Evolutionary conservation across 78 protist species (phyloP), one percentile per base, ranked within the genome.

Genomic region (Blattamonas nauphoetae): DNA sequence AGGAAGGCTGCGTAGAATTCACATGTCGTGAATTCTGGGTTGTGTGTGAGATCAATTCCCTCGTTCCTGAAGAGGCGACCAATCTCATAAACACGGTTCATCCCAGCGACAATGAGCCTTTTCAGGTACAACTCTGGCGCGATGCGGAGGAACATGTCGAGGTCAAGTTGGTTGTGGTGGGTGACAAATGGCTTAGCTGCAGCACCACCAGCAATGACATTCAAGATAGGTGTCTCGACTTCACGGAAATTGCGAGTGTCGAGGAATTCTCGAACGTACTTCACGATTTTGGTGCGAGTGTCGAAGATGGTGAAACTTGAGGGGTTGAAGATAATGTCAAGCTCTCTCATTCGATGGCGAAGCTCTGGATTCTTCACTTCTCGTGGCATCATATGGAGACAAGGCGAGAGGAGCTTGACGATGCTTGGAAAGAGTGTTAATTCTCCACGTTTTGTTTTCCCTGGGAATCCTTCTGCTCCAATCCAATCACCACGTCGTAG

Each of bases 101-200:
- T 45, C 3, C 99, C 99, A 3, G 99, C 99, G 38, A 98, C 96
- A 64, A 98, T 96, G 41, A 96, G 91, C 93, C 87, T 91, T 96
- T 98, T 98, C 45, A 98, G 96, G 94, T 94, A 98, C 84, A 98
- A 96, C 94, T 98, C 99, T 63, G 99, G 99, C 0, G 99, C 99
- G 45, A 98, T 93, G 79, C 99, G 94, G 97, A 98, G 91, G 91
- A 92, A 97, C 89, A 98, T 29, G 38, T 95, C 91, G 91, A 92
- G 87, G 89, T 95, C 88, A 79, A 97, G 94, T 46, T 94, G 96
- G 92, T 98, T 98, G 95, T 97, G 99, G 91, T 94, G 92, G 32
- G 99, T 97, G 82, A 88, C 77, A 92, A 98, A 98, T n/a, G 99
- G 99, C 46, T 92, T 91, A 45, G 99, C 99, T 0, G 98, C 83